Percentiles rank a stretch among this genome's conserved stretches.
These are phyloP conservation scores for Paramecium tetraurelia DNA, from an alignment of 73 alveolate species.

Conservation along the genomic window DNA sequence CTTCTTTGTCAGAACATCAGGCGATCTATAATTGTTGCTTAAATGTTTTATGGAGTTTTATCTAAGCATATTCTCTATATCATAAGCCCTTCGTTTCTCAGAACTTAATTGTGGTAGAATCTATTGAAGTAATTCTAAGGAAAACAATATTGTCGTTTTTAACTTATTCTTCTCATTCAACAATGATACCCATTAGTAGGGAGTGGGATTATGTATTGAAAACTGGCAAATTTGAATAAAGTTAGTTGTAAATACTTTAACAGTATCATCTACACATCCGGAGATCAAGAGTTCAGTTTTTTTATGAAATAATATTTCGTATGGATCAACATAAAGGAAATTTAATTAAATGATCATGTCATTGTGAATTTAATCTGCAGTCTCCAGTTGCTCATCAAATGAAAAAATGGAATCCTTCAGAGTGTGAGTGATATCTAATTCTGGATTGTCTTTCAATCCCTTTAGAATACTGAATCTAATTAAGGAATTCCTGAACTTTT, in stretches of 20 bases:
- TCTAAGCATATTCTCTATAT: background rate
- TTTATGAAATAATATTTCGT: background rate
- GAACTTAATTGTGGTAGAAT: background rate
- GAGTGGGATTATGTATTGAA: background rate
- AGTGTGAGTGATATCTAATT: background rate
- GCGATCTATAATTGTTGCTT: background rate
- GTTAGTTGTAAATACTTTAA: background rate
- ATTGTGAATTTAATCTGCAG: background rate
- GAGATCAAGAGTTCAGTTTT: background rate
- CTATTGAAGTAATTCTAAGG: background rate
- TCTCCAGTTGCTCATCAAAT: background rate
- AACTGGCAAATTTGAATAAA: background rate
- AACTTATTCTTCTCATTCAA: background rate
- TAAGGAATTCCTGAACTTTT: background rate
- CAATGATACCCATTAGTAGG: background rate
- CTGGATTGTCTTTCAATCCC: slow-evolving; percentile 25
- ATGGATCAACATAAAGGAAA: background rate
- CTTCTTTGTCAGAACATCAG: background rate
- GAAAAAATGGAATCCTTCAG: background rate
- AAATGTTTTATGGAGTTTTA: background rate
- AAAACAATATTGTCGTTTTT: background rate
- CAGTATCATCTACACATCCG: background rate
- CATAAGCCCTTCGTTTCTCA: background rate
- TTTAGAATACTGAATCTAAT: slow-evolving; percentile 19
- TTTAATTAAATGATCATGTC: background rate